Evolutionary conservation across 2,329 filamentous ascomycete species (phyloP), one percentile per base, ranked within the genome.

Genomic region (Phialophora expanda): DNA sequence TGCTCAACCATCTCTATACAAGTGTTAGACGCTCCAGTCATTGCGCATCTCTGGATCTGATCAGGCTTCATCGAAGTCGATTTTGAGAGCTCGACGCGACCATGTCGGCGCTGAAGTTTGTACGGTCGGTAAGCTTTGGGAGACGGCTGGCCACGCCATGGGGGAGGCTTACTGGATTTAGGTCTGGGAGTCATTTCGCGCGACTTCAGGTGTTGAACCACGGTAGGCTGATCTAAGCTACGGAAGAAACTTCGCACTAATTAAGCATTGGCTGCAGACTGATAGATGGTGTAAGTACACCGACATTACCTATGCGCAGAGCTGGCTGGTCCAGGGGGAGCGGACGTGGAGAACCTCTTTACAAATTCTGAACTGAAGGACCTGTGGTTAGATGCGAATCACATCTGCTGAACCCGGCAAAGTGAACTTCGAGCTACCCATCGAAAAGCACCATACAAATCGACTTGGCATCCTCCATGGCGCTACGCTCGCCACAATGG

Each of bases 111-210:
- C 75, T 88, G 32, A 85, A 83, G 73, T 90, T 90, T 74, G 88
- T 91, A 14, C 82, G 83, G 78, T 87, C 86, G 53, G 88, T 90
- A 79, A 71, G 84, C 38, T 20, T 44, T n/a, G 5, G 38, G 61
- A 17, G 61, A 46, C 65, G 12, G 65, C 6, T n/a, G 17, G 17
- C 5, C 17, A 17, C n/a, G 17, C 17, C 17, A 44, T 5, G 7
- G 17, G 17, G 14, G 6, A n/a, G 17, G 38, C 38, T 44, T 5
- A 44, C 17, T 8, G 7, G 38, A 8, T 17, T 8, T 44, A 95
- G 92, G 92, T 96, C 55, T 86, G 92, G 82, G 90, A 90, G 76
- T 93, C 91, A 1, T 97, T 97, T 78, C 87, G 91, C 81, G 86
- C 86, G 71, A 90, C 92, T 70, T 97, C 93, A 4, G 93, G 93